Evolutionary conservation across 2,329 filamentous ascomycete species (phyloP), one percentile per base, ranked within the genome.

Genomic region (Colletotrichum trifolii): DNA sequence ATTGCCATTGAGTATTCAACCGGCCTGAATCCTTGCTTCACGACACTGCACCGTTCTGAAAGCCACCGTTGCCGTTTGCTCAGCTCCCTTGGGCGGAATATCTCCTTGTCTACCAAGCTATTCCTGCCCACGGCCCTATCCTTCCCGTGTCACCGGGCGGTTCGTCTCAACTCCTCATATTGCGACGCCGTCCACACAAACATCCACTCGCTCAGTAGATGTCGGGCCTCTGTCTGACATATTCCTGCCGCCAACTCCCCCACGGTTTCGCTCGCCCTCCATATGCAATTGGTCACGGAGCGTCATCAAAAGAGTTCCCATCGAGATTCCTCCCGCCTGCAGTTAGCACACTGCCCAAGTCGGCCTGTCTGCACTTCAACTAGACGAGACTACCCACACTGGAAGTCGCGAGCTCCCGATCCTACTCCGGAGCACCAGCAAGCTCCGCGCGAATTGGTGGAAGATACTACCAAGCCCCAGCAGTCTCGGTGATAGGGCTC

Each of bases 141-240:
- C 58, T 57, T 62, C 58, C 63, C 63, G 52, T 66, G 33, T 47
- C 63, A 63, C n/a, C 63, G 58, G 63, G 53, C 47, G 52, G 63
- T 62, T 63, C 63, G 47, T 66, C 63, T 66, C 63, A 66, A 63
- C 58, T 66, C 39, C 47, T 63, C 63, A 57, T 57, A 63, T 62
- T 63, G 63, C 58, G 15, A 66, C 53, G 53, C 56, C 63, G 15
- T 60, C 61, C 50, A 48, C 61, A 46, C 49, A 55, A 60, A 64
- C 54, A n/a, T 36, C 47, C 46, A 38, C 46, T 13, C 40, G 45
- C 38, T 15, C 33, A 39, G 17, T 42, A 36, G 33, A 34, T 52
- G 35, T 33, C 40, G 38, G 46, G 46, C 34, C 45, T 40, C 52
- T 40, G 39, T 38, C 47, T 57, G 58, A 53, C 25, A 47, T 40